Evolutionary conservation across 495 filamentous ascomycete genomes (phyloP).

Genomic region (Cercophora scortea): DNA sequence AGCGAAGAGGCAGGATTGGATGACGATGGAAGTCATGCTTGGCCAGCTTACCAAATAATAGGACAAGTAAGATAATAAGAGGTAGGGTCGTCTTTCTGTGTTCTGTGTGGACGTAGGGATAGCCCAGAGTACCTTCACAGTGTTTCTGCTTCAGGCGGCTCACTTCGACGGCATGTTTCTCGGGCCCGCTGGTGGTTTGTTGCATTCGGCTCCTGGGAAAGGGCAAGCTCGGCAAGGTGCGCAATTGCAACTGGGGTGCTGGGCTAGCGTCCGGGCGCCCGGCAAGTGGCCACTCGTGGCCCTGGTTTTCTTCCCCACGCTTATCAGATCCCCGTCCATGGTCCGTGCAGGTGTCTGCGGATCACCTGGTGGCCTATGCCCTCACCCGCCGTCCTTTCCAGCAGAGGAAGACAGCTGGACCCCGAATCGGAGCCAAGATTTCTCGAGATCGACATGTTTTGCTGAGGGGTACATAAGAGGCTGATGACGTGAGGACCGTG

Average conservation of each 20-base stretch:
- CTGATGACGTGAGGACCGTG: not conserved
- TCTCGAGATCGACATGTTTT: not conserved
- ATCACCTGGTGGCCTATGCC: too few relatives aligned
- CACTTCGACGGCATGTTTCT: not conserved
- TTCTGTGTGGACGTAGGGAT: not conserved
- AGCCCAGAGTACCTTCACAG: slow-evolving; percentile 17
- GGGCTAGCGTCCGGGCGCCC: not conserved
- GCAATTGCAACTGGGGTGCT: not conserved
- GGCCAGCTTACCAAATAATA: too few relatives aligned
- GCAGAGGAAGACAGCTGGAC: not conserved
- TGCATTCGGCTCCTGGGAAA: slow-evolving; percentile 2
- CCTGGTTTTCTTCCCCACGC: slow-evolving; percentile 15
- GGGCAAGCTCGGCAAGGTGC: not conserved
- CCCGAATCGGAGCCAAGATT: slow-evolving; percentile 3
- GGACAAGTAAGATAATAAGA: not conserved
- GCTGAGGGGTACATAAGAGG: not conserved
- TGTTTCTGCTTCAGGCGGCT: slow-evolving; percentile 1
- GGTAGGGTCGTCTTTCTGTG: not conserved
- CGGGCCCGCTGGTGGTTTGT: slow-evolving; percentile 1
- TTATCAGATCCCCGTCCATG: slow-evolving; percentile 14
- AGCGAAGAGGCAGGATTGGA: too few relatives aligned
- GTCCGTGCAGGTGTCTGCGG: not conserved
- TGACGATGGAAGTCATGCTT: too few relatives aligned
- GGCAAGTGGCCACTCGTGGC: slow-evolving; percentile 6
- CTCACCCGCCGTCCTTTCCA: too few relatives aligned